Base-by-base conservation (phyloP, 176 grass and related monocot genomes). In the Ensete glaucum region DNA sequence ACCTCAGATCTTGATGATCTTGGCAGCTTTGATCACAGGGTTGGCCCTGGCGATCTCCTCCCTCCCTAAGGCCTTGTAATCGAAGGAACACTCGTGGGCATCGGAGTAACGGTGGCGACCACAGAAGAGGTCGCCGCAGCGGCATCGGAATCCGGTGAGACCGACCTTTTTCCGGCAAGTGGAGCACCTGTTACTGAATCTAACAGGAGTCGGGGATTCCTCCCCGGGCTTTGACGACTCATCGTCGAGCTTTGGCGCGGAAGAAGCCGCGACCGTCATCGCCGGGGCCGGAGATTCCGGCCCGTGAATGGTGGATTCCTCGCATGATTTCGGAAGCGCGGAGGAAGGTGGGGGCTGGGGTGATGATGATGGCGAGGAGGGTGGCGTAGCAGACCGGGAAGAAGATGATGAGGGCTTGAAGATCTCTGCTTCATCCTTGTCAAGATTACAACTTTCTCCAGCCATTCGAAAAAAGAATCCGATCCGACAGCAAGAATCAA, bases 1-100 rank as follows among this genome's bases (percentile, higher is more conserved):
- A 73, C 81, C 57, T 87, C 71, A 87, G 78, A 87, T 87, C 72
- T 83, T 87, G 49, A 87, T 87, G 73, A 87, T 87, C 63, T 87
- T 87, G 5, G 85, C 77, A 64, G 80, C 85, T 57, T 77, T 87
- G 26, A 87, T 76, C 62, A 87, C 53, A 77, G 85, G 85, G 75
- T 87, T 87, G 54, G 81, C 81, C 77, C 54, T 87, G 16, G 85
- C 81, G 78, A 87, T 87, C 76, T 87, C 85, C 71, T 87, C 85
- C 73, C 80, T 87, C n/a, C 85, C 85, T 21, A 55, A 64, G 1
- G 80, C 52, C 70, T 87, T 87, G 63, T 87, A 87, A 80, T 87
- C 85, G 48, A 80, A 87, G 13, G 85, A 87, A 57, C 85, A 87
- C 34, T 83, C 81, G 11, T 87, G 85, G 59, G 74, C 69, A n/a